Evolutionary conservation across 148 eudicot species (phyloP).

Genomic region (Spergularia bocconei): DNA sequence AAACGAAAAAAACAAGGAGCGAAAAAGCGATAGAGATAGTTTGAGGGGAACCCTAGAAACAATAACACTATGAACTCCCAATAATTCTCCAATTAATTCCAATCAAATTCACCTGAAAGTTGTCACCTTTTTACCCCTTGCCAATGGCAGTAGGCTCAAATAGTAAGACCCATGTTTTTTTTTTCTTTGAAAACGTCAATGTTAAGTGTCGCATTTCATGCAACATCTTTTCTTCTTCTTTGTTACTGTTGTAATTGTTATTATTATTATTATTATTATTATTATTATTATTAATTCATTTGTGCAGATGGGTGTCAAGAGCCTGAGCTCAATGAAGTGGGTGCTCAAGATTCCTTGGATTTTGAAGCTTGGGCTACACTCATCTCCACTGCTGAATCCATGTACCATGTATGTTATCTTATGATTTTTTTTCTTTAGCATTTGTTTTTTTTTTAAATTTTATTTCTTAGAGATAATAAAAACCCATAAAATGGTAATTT

Average conservation of each 20-base stretch:
- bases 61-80: not conserved
- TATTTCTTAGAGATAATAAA: not conserved
- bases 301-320: conserved; percentile 41
- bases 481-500: not conserved
- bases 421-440: not conserved
- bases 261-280: not conserved
- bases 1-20: no score
- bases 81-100: not conserved
- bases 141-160: conserved; percentile 15
- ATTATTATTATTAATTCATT: not conserved
- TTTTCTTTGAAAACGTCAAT: not conserved
- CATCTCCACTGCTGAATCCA: conserved; percentile 55
- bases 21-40: no score
- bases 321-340: conserved; percentile 37
- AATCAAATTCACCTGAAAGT: not conserved
- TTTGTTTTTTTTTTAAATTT: not conserved
- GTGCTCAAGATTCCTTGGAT: conserved; percentile 42
- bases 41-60: no score
- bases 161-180: not conserved
- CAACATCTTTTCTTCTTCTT: not conserved
- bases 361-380: conserved; percentile 63
- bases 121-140: not conserved
- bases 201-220: not conserved
- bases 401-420: conserved; percentile 42
- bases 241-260: not conserved